These are phyloP conservation scores for Kwoniella dendrophila DNA, from an alignment of 768 basidiomycete species.

Conservation along the genomic window DNA sequence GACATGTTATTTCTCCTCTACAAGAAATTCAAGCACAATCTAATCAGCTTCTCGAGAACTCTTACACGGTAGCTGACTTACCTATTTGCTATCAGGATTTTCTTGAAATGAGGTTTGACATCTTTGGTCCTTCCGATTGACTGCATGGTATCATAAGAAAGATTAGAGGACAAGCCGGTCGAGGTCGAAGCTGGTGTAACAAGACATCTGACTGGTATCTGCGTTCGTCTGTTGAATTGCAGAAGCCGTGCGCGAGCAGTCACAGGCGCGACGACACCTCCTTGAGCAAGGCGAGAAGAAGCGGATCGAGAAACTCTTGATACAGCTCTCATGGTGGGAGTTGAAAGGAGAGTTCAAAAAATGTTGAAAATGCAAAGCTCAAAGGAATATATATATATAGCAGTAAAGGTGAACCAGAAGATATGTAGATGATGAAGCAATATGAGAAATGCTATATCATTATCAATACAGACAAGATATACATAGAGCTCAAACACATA, in stretches of 20 bases:
- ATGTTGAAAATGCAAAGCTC: not conserved
- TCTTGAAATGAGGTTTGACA: slow-evolving; percentile 54
- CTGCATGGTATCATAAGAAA: not conserved
- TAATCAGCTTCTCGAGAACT: not conserved
- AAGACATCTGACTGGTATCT: not conserved
- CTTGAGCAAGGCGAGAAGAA: not conserved
- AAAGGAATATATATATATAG: slow-evolving; percentile 1
- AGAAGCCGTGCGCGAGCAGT: not conserved
- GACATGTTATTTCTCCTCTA: slow-evolving; percentile 94
- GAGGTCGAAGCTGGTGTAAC: not conserved
- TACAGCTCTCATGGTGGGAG: not conserved
- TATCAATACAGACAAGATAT: no score
- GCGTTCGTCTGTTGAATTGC: not conserved
- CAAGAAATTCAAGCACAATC: not conserved
- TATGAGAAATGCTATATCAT: no score
- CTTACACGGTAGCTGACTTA: slow-evolving; percentile 51
- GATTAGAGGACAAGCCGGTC: not conserved
- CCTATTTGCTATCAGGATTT: slow-evolving; percentile 91
- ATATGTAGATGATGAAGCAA: no score
- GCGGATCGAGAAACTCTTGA: not conserved
- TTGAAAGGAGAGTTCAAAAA: not conserved
- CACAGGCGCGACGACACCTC: not conserved
- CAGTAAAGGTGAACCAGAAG: no score
- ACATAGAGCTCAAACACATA: no score
- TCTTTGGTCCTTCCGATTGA: not conserved